Evolutionary conservation across 306 rosid genomes (phyloP), one percentile per base, ranked within the genome.

Genomic region (Inga leiocalycina): DNA sequence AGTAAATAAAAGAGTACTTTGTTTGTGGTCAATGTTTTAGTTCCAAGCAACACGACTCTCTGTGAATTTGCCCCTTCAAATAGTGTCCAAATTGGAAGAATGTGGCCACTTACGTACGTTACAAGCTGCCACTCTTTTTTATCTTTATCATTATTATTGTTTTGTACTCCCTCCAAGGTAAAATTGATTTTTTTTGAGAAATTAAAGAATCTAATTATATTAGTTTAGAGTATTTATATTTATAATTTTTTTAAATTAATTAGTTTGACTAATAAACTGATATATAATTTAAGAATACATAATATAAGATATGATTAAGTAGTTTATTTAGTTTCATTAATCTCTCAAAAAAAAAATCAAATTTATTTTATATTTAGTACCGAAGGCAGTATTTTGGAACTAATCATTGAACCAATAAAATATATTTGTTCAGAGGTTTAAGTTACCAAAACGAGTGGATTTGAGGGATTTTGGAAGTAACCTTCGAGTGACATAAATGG

Each of bases 1-100:
- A 57, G 8, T 4, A 51, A 17, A 52, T 5, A 57, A 48, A 57
- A 54, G 39, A 69, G 48, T 66, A 24, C 70, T 61, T 6, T 16
- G 80, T 74, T 78, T 83, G 64, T 24, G 79, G 91, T 81, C 87
- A 88, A 83, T 61, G 56, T 74, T 72, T 41, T 62, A 52, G 84
- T 84, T 82, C 78, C 74, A 61, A 39, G 65, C 35, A 69, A 76
- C 74, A 46, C 57, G 32, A 77, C 52, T 65, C 81, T 54, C 20
- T 52, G 51, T 59, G 65, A 75, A 44, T 75, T 13, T 73, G 85
- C 56, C 51, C 12, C 74, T 73, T 4, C 24, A 20, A 52, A 77
- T 77, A 71, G 81, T 65, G 88, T 89, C 89, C 90, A 85, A 85
- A n/a, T 82, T 45, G 69, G 67, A 77, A 83, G 83, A 85, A 91